These are phyloP conservation scores for Monilinia fructicola DNA, from an alignment of 2,329 filamentous ascomycete genomes.

Conservation along the genomic window DNA sequence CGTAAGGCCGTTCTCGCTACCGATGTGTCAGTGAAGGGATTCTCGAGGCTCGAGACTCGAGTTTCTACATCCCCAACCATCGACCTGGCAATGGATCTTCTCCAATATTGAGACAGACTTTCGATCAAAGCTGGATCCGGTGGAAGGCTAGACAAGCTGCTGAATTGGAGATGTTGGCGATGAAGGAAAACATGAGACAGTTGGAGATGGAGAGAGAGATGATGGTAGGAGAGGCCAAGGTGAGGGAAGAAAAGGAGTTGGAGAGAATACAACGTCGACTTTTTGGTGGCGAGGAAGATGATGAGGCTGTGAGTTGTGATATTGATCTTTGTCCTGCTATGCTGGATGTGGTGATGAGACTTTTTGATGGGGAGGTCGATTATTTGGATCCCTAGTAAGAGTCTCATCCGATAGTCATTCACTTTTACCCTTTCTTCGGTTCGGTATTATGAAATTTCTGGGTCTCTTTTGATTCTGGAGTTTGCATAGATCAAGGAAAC, in stretches of 20 bases:
- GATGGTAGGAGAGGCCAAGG: slow-evolving; percentile 26
- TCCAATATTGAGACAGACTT: slow-evolving; percentile 38
- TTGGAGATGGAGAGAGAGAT: slow-evolving; percentile 14
- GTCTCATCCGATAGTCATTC: slow-evolving; percentile 22
- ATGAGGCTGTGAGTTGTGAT: slow-evolving; percentile 32
- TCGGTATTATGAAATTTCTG: slow-evolving; percentile 17
- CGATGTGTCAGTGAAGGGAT: slow-evolving; percentile 35
- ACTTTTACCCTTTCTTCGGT: slow-evolving; percentile 25
- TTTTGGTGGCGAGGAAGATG: slow-evolving; percentile 38
- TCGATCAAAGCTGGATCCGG: slow-evolving; percentile 38
- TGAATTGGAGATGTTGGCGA: slow-evolving; percentile 25
- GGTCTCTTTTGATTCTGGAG: slow-evolving; percentile 11
- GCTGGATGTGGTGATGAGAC: slow-evolving; percentile 38
- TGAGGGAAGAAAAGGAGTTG: slow-evolving; percentile 32
- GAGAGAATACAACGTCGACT: slow-evolving; percentile 33
- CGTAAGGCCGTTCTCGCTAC: slow-evolving; percentile 33
- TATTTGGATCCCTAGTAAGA: slow-evolving; percentile 39
- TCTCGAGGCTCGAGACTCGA: slow-evolving; percentile 34
- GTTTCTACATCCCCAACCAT: slow-evolving; percentile 31
- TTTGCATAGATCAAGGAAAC: not conserved
- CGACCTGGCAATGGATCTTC: slow-evolving; percentile 27
- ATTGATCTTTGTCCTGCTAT: slow-evolving; percentile 40
- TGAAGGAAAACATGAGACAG: slow-evolving; percentile 5
- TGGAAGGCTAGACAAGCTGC: slow-evolving; percentile 38
- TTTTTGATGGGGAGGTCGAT: slow-evolving; percentile 40